Evolutionary conservation across 2,329 filamentous ascomycete genomes (phyloP).

Genomic region (Calonectria pteridis): DNA sequence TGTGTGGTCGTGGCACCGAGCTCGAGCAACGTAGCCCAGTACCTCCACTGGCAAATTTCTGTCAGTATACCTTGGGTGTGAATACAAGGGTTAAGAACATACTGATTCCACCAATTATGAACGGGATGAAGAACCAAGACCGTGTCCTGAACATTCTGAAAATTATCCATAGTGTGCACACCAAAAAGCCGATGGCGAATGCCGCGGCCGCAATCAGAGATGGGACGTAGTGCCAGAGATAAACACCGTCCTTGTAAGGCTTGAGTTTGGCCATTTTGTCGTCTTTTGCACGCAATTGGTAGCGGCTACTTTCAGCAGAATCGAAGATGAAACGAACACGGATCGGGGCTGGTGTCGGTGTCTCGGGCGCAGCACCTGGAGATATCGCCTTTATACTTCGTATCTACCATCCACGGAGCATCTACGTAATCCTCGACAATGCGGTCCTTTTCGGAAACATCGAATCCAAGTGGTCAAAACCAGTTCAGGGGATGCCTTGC

Average conservation of each 20-base stretch:
- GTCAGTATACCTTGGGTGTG: not conserved
- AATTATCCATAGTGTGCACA: not conserved
- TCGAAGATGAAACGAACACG: not conserved
- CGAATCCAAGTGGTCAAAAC: not conserved
- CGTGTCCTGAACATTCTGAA: not conserved
- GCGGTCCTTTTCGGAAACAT: not conserved
- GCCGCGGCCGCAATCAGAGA: not conserved
- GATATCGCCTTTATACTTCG: not conserved
- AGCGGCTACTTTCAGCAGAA: too few relatives aligned
- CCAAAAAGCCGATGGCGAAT: not conserved
- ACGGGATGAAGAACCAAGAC: not conserved
- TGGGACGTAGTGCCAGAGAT: not conserved
- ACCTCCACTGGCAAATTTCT: not conserved
- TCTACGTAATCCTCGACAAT: not conserved
- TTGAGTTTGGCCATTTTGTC: not conserved
- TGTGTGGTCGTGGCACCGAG: not conserved
- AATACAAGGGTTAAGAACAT: not conserved
- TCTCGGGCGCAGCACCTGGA: not conserved
- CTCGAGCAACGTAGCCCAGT: not conserved
- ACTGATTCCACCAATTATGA: not conserved
- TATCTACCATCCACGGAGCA: not conserved
- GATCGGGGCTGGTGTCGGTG: not conserved
- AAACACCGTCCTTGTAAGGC: conserved; percentile 2
- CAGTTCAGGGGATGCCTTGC: not conserved
- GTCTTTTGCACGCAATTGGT: not conserved